These are phyloP conservation scores for Tolypocladium guangdongense DNA, from an alignment of 2,329 filamentous ascomycete genomes.

Conservation along the genomic window DNA sequence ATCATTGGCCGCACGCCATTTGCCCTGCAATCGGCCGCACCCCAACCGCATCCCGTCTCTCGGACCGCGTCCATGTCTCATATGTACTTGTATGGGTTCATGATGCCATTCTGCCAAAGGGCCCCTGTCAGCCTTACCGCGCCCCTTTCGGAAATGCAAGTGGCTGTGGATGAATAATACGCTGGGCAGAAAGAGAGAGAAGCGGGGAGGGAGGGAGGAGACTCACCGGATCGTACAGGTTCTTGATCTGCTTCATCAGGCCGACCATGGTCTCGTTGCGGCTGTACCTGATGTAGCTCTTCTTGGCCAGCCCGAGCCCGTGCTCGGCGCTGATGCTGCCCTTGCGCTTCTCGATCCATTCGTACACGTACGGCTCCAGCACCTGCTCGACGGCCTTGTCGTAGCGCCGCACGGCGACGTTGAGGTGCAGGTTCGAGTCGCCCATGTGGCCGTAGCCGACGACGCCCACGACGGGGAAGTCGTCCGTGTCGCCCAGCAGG, in stretches of 20 bases:
- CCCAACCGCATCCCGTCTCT: background rate
- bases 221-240: conserved; percentile 85
- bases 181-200: background rate
- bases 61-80: conserved; percentile 38
- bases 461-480: conserved; percentile 75
- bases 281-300: conserved; percentile 89
- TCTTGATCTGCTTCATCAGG: conserved; percentile 93
- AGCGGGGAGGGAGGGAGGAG: conserved; percentile 4
- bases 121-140: conserved; percentile 14
- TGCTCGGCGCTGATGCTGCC: conserved; percentile 97
- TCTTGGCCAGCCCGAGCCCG: conserved; percentile 88
- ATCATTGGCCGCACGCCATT: background rate
- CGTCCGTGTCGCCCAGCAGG: conserved; percentile 64
- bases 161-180: background rate
- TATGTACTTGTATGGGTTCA: conserved; percentile 99
- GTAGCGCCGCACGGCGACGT: conserved; percentile 73
- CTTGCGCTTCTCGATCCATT: conserved; percentile 82
- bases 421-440: conserved; percentile 89
- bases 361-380: conserved; percentile 92
- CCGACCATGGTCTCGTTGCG: conserved; percentile 75
- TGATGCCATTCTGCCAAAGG: conserved; percentile 70
- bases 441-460: conserved; percentile 98
- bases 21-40: background rate
- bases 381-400: conserved; percentile 78
- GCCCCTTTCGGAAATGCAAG: background rate